These are phyloP conservation scores for Populus deltoides DNA, from an alignment of 345 rosid genomes.

Conservation along the genomic window DNA sequence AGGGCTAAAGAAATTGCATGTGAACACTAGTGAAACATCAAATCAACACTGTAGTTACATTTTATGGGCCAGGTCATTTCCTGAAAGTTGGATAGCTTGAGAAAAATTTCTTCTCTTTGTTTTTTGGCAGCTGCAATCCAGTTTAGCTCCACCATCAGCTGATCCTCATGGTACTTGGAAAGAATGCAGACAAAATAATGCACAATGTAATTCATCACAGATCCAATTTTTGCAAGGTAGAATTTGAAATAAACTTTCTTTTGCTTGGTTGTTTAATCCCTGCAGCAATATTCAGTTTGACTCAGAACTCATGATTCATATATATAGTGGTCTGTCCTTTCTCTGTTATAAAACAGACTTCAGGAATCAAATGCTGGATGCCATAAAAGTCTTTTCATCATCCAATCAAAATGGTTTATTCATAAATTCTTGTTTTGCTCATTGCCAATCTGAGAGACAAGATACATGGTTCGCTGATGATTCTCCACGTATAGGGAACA, in stretches of 20 bases:
- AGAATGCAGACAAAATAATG: slow-evolving; percentile 22
- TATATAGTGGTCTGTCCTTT: slow-evolving; percentile 13
- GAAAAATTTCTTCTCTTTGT: slow-evolving; percentile 1
- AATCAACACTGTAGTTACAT: not conserved
- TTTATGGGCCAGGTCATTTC: not conserved
- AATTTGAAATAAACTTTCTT: not conserved
- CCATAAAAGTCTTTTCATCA: slow-evolving; percentile 14
- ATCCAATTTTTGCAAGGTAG: slow-evolving; percentile 32
- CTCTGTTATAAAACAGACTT: slow-evolving; percentile 22
- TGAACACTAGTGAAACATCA: not conserved
- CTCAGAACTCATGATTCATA: not conserved
- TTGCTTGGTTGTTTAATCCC: not conserved
- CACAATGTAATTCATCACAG: slow-evolving; percentile 24
- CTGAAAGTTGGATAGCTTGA: not conserved
- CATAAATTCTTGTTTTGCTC: slow-evolving; percentile 32
- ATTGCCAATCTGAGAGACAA: slow-evolving; percentile 34
- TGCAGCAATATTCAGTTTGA: not conserved
- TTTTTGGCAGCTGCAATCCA: slow-evolving; percentile 19
- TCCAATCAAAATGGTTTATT: slow-evolving; percentile 27
- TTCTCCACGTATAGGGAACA: slow-evolving; percentile 20
- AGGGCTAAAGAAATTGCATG: not conserved
- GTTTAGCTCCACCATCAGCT: slow-evolving; percentile 26
- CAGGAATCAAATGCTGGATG: slow-evolving; percentile 28
- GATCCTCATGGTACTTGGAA: slow-evolving; percentile 28
- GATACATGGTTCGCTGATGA: slow-evolving; percentile 27